Conservation (phyloP, 169 alveolate genomes). For the Perkinsus chesapeaki region DNA sequence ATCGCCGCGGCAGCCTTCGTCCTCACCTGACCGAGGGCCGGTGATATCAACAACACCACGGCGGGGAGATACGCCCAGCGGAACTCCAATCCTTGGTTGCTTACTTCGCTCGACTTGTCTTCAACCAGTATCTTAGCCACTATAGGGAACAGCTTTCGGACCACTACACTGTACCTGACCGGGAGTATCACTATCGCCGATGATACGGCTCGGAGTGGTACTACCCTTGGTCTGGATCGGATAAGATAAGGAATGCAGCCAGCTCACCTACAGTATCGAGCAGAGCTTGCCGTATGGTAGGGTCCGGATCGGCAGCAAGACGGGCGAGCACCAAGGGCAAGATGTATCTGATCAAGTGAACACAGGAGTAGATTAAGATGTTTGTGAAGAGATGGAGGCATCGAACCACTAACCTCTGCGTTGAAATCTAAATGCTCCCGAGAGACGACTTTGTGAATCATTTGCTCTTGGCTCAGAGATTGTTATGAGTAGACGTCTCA, state of each 20-base stretch:
- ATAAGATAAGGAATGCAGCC: not conserved
- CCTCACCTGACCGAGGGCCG: too few species aligned
- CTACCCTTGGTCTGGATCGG: not conserved
- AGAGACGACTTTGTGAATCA: too few species aligned
- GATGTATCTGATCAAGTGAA: not conserved
- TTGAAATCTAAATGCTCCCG: too few species aligned
- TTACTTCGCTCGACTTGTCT: not conserved
- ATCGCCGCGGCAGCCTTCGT: not conserved
- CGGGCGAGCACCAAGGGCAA: not conserved
- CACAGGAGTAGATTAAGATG: too few species aligned
- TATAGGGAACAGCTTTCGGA: not conserved
- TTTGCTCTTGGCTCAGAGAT: too few species aligned
- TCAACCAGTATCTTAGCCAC: not conserved
- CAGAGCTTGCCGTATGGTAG: not conserved
- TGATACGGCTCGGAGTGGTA: too few species aligned
- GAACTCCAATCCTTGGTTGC: not conserved
- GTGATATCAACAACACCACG: too few species aligned
- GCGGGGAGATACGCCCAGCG: too few species aligned
- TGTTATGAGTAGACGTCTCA: too few species aligned
- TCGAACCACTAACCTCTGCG: too few species aligned
- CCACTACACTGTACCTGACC: not conserved
- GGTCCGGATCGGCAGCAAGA: not conserved
- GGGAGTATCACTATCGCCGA: not conserved
- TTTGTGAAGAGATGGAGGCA: too few species aligned
- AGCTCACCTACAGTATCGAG: not conserved